Base-by-base conservation (phyloP, 495 filamentous ascomycete genomes). In the Tuber calosporum region DNA sequence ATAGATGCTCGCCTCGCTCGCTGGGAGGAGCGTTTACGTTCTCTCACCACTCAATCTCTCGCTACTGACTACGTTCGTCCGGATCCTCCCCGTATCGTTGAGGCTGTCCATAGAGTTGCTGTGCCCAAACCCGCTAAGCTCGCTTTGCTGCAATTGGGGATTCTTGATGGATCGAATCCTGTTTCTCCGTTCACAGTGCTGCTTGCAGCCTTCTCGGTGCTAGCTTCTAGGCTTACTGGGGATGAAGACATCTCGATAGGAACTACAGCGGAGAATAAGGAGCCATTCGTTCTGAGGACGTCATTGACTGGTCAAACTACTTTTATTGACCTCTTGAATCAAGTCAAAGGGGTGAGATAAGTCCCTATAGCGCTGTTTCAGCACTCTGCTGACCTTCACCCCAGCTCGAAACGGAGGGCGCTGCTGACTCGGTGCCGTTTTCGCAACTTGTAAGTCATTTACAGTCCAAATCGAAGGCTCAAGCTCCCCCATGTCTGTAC, bases 231-330 rank as follows among this genome's bases (percentile, higher is more conserved):
- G 66, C 78, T 87, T 78, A 86, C 85, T n/a, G 86, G 85, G 42
- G 86, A 87, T 73, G 86, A 87, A 73, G 85, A 87, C 69, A 86
- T 87, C 48, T 82, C 84, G 17, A 79, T 87, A 58, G 85, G 84
- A 20, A 87, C 85, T 9, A 86, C 82, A 69, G 80, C 81, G 15
- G 83, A 79, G 41, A 83, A 84, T 73, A 84, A 85, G 45, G 86
- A 84, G 69, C 85, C 85, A 41, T 86, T 87, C 74, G 83, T 87
- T 72, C 78, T 87, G 20, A 81, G 86, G 42, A 79, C 86, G 15
- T 82, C 83, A 67, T 82, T 86, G 77, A 78, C 83, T 53, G 66
- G 80, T 0, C 79, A 82, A 36, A 84, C 84, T 70, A 82, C 82
- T 22, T 87, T 87, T 68, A 69, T 79, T 36, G 81, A 84, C 74